Conservation (phyloP, 108 stramenopile genomes). For the Schizochytrium sp. region DNA sequence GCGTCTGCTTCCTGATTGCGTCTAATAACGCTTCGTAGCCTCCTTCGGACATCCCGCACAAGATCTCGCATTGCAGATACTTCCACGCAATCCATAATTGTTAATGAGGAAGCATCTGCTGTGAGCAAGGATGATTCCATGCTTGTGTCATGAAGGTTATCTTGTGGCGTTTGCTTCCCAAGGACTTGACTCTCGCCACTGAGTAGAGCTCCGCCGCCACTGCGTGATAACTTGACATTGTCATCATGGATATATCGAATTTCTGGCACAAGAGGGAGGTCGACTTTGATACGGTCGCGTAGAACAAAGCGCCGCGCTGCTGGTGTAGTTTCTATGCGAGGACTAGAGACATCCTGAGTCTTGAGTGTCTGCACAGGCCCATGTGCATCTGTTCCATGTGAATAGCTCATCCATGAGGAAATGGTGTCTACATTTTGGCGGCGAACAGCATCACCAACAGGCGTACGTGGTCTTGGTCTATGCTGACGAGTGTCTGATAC, state of each 20-base stretch:
- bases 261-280: slow-evolving; percentile 17
- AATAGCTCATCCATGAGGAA: neutral
- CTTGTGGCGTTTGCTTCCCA: neutral
- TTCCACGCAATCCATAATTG: slow-evolving; percentile 7
- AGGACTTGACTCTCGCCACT: neutral
- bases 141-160: neutral
- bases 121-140: neutral
- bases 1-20: neutral
- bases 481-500: no score
- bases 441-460: neutral
- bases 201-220: neutral
- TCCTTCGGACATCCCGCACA: neutral
- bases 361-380: neutral
- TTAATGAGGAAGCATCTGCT: neutral
- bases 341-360: neutral
- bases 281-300: neutral
- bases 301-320: slow-evolving; percentile 35
- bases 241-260: neutral
- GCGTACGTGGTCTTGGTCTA: no score
- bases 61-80: slow-evolving; percentile 45
- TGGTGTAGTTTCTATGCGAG: neutral
- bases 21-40: neutral
- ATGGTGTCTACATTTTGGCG: neutral
- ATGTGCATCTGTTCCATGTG: neutral
- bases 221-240: no score